Percentiles rank a stretch among this genome's conserved stretches.
Evolutionary conservation across 441 rosid species (phyloP).

Genomic region (Adansonia rubrostipa): DNA sequence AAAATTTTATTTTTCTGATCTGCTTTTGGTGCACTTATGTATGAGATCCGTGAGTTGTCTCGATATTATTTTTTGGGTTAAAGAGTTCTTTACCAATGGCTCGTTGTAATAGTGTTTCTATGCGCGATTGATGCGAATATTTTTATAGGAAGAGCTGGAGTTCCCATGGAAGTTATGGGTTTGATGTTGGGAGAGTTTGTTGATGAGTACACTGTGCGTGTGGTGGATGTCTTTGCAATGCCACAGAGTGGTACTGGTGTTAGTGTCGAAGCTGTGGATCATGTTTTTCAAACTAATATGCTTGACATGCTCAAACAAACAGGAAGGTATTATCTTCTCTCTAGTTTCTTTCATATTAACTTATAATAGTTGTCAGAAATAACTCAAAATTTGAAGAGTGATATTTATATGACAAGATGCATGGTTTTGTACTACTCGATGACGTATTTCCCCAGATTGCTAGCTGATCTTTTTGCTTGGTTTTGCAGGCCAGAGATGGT

Average conservation of each 20-base stretch:
- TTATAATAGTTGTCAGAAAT: neutral
- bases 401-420: neutral
- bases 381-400: neutral
- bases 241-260: conserved; percentile 99
- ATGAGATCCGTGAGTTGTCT: neutral
- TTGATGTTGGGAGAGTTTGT: conserved; percentile 99
- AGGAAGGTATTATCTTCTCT: conserved; percentile 62
- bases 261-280: conserved; percentile 99
- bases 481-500: conserved; percentile 96
- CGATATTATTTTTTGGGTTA: neutral
- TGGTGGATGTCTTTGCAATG: conserved; percentile 98
- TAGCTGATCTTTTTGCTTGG: conserved; percentile 21
- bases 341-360: neutral
- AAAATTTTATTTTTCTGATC: neutral
- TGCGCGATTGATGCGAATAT: conserved; percentile 18
- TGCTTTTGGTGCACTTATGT: neutral
- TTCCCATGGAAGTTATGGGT: conserved; percentile 99
- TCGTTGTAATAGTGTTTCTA: neutral
- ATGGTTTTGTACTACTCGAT: neutral
- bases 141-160: conserved; percentile 89
- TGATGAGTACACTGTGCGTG: conserved; percentile 94
- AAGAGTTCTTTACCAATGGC: neutral
- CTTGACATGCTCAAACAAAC: conserved; percentile 99
- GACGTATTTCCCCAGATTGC: neutral
- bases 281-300: conserved; percentile 97